These are phyloP conservation scores for Yarrowia sp. DNA, from an alignment of 805 yeast genomes.

Conservation along the genomic window DNA sequence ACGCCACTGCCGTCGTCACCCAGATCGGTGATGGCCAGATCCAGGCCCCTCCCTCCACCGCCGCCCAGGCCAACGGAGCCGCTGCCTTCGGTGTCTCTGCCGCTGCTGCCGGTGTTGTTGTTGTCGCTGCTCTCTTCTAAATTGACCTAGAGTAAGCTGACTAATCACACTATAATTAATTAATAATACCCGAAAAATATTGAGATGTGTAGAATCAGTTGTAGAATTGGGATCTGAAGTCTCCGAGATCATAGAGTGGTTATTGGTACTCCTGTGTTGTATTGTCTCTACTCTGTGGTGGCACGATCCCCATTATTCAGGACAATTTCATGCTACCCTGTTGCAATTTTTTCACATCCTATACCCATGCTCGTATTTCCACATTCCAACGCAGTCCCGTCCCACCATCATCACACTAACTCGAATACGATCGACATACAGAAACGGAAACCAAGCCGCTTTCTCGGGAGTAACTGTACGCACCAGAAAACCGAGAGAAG, in stretches of 20 bases:
- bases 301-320: no score
- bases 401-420: not conserved
- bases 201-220: no score
- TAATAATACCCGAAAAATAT: not conserved
- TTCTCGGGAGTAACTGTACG: not conserved
- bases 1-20: slow-evolving; percentile 35
- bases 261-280: no score
- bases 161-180: not conserved
- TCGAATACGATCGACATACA: slow-evolving; percentile 4
- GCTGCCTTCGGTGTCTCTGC: slow-evolving; percentile 28
- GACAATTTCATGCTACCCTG: no score
- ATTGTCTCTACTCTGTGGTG: no score
- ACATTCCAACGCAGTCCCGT: no score
- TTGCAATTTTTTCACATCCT: no score
- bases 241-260: no score
- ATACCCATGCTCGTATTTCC: no score
- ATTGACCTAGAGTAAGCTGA: not conserved
- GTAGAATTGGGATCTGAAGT: no score
- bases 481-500: not conserved
- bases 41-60: slow-evolving; percentile 35
- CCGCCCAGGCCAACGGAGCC: slow-evolving; percentile 36
- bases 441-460: not conserved
- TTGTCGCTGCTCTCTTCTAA: slow-evolving; percentile 23
- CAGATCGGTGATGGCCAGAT: slow-evolving; percentile 38
- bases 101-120: slow-evolving; percentile 32